Evolutionary conservation across 768 basidiomycete species (phyloP), one percentile per base, ranked within the genome.

Genomic region (Hypholoma sublateritium): DNA sequence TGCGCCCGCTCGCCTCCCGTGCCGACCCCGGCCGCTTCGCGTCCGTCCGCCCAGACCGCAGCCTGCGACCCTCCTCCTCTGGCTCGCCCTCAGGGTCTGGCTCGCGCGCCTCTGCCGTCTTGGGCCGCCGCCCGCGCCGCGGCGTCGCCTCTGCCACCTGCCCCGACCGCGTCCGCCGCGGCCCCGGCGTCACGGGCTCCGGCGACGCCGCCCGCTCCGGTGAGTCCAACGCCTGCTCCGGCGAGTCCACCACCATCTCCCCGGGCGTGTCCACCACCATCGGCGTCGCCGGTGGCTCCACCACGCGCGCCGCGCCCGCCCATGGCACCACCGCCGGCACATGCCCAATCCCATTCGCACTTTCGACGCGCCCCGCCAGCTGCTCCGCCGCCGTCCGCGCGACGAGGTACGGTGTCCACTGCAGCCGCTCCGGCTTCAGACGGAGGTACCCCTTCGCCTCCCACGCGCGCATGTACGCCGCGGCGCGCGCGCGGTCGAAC

Each of bases 331-430:
- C 28, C 28, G 28, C 28, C 5, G 28, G 28, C 9, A 32, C 28
- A 32, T 32, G 28, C 28, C 28, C 28, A 6, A 7, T 32, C 28
- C 28, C 28, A 9, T 32, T 32, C 28, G 28, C 9, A 5, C 5
- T 32, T 6, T 32, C 28, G 6, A 6, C 28, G 5, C 28, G 28
- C 5, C 5, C 28, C 5, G 28, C 14, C 25, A 3, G 21, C 24
- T 47, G 46, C 46, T 47, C 22, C 11, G 16, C 22, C 25, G 22
- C 46, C 21, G 67, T 22, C 63, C 82, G 76, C 5, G 86, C 77
- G 43, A 93, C 71, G 37, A 97, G 74, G 72, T 96, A 98, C 24
- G 96, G 96, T 59, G 88, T 95, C 91, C 96, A 99, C 67, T 93
- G 94, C 59, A 98, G 79, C 69, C 86, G 86, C 66, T 96, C 93